These are phyloP conservation scores for Nicotiana tomentosiformis DNA, from an alignment of 257 asterid genomes.

Conservation along the genomic window DNA sequence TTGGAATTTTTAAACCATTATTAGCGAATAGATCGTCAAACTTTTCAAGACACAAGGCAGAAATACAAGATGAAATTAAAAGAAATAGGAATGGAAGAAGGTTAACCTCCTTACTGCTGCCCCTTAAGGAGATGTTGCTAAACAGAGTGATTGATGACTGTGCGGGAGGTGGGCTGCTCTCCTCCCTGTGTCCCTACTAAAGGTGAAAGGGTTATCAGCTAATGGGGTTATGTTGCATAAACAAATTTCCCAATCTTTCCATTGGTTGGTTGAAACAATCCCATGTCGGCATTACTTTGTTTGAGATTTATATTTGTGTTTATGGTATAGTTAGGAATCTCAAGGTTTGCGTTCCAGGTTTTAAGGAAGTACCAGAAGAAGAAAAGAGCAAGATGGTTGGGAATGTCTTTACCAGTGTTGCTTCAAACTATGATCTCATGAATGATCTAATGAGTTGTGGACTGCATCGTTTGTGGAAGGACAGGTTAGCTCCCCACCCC, in stretches of 20 bases:
- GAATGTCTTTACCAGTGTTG: slow-evolving; percentile 78
- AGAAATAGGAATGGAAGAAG: not conserved
- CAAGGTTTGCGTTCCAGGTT: slow-evolving; percentile 41
- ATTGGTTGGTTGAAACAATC: not conserved
- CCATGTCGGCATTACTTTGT: not conserved
- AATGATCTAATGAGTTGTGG: slow-evolving; percentile 96
- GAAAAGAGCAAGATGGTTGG: slow-evolving; percentile 82
- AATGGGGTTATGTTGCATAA: not conserved
- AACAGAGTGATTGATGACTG: not conserved
- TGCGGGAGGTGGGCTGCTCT: not conserved
- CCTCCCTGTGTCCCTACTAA: not conserved
- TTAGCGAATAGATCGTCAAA: not conserved
- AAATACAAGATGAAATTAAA: not conserved
- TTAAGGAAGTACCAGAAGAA: slow-evolving; percentile 74
- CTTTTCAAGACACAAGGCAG: not conserved
- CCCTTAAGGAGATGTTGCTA: not conserved
- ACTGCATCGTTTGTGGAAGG: slow-evolving; percentile 90
- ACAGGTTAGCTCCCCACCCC: slow-evolving; percentile 42
- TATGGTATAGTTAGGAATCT: not conserved
- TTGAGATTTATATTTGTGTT: not conserved
- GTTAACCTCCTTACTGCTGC: not conserved
- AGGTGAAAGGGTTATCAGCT: not conserved
- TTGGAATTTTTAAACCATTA: not conserved
- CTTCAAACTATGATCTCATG: slow-evolving; percentile 86
- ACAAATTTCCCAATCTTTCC: not conserved